Conservation (phyloP, 2,329 filamentous ascomycete species). For the Cladosporium colombiae region DNA sequence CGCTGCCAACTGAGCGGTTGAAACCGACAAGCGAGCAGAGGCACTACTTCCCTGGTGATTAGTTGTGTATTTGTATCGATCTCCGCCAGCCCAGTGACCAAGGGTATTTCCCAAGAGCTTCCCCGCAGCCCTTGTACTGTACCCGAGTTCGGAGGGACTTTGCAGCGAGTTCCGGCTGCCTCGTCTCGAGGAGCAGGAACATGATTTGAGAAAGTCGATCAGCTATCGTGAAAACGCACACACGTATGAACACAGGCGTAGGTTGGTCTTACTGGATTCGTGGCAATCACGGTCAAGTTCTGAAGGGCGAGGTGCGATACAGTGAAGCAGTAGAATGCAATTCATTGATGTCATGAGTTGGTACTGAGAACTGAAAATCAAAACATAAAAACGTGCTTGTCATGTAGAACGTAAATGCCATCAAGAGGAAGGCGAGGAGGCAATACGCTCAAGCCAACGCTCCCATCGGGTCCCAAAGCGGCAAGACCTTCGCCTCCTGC, state of each 20-base stretch:
- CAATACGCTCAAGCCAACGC: conserved; percentile 38
- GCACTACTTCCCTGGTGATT: too few relatives aligned
- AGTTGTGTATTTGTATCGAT: not conserved
- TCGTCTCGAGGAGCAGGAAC: not conserved
- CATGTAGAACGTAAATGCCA: not conserved
- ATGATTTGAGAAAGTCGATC: too few relatives aligned
- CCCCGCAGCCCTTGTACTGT: conserved; percentile 10
- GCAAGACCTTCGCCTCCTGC: conserved; percentile 69
- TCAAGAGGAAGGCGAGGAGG: too few relatives aligned
- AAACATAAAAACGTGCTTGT: not conserved
- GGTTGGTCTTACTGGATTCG: not conserved
- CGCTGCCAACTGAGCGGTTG: too few relatives aligned
- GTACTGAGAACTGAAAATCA: not conserved
- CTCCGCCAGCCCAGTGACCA: not conserved
- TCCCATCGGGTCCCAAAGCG: conserved; percentile 50
- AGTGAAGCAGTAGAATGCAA: not conserved
- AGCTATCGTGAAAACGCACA: too few relatives aligned
- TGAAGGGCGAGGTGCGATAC: not conserved
- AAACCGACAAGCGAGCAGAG: too few relatives aligned
- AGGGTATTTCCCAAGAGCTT: conserved; percentile 9
- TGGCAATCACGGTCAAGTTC: not conserved
- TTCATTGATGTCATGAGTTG: not conserved
- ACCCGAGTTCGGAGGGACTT: conserved; percentile 16
- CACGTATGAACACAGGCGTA: too few relatives aligned
- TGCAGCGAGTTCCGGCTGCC: not conserved